phyloP scores from a whole-genome alignment of 495 filamentous ascomycete species.

The Aspergillus sclerotioniger region DNA sequence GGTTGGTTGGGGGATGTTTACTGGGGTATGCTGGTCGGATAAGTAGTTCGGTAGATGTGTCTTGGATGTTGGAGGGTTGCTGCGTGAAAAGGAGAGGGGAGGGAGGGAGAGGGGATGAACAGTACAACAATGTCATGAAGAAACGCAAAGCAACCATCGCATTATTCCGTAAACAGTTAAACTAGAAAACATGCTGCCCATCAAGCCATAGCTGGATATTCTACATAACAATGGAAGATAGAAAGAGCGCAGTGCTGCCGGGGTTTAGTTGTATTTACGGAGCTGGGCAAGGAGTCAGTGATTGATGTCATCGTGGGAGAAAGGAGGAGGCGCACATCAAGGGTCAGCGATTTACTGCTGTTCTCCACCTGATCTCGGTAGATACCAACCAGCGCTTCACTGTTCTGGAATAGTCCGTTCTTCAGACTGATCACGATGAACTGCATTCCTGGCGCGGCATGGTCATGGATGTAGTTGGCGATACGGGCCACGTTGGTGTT shows the following conservation, averaged over 20 bases:
- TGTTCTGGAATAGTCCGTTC: slow-evolving; percentile 88
- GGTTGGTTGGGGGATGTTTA: too few species aligned
- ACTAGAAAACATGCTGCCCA: slow-evolving; percentile 8
- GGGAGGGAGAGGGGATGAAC: not conserved
- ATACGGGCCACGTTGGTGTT: slow-evolving; percentile 95
- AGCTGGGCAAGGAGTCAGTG: slow-evolving; percentile 27
- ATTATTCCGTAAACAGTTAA: slow-evolving; percentile 10
- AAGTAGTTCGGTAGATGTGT: too few species aligned
- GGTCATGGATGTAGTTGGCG: slow-evolving; percentile 89
- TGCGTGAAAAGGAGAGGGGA: not conserved
- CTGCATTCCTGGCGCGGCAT: slow-evolving; percentile 96
- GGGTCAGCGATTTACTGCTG: slow-evolving; percentile 80
- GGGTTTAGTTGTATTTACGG: slow-evolving; percentile 43
- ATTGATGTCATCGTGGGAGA: not conserved
- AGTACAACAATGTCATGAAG: not conserved
- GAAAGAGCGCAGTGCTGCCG: not conserved
- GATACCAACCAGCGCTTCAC: slow-evolving; percentile 90
- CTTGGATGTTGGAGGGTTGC: too few species aligned
- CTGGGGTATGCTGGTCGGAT: too few species aligned
- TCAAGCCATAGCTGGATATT: slow-evolving; percentile 29
- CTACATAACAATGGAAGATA: slow-evolving; percentile 13
- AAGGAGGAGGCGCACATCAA: slow-evolving; percentile 72
- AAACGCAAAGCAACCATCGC: slow-evolving; percentile 14
- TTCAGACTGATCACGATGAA: slow-evolving; percentile 98
- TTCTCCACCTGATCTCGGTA: slow-evolving; percentile 93